phyloP scores from a whole-genome alignment of 257 asterid species.

The Thymus mandschuricus region DNA sequence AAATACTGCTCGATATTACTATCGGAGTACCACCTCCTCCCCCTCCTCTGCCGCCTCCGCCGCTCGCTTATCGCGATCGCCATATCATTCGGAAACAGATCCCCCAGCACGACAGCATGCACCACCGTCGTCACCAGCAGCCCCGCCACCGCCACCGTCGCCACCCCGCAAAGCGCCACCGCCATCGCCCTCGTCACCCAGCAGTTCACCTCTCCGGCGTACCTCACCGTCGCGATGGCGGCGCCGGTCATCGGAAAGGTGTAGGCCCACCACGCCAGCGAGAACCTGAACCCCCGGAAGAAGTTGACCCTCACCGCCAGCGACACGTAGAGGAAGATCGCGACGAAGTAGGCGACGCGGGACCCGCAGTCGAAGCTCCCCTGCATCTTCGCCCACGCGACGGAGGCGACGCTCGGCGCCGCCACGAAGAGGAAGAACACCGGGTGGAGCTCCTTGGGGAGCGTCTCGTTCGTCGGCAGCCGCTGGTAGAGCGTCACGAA shows the following conservation, averaged over 20 bases:
- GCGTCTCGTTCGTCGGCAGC: conserved; percentile 88
- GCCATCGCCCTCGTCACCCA: conserved; percentile 43
- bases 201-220: conserved; percentile 54
- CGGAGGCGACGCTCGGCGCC: conserved; percentile 88
- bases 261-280: conserved; percentile 96
- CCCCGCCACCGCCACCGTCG: conserved; percentile 62
- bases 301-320: conserved; percentile 85
- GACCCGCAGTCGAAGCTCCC: conserved; percentile 77
- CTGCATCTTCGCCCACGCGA: conserved; percentile 91
- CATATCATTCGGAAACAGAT: conserved; percentile 83
- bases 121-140: conserved; percentile 65
- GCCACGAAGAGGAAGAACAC: conserved; percentile 93
- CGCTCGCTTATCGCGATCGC: conserved; percentile 73
- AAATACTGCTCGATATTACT: conserved; percentile 48
- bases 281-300: conserved; percentile 84
- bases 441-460: conserved; percentile 93
- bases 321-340: conserved; percentile 85
- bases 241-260: conserved; percentile 93
- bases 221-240: conserved; percentile 67
- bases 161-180: conserved; percentile 46
- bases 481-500: conserved; percentile 93
- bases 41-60: conserved; percentile 55
- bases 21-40: conserved; percentile 47
- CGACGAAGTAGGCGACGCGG: conserved; percentile 72
- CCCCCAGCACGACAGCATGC: conserved; percentile 66